These are phyloP conservation scores for Pseudocercospora fijiensis DNA, from an alignment of 2,329 filamentous ascomycete genomes.

Conservation along the genomic window DNA sequence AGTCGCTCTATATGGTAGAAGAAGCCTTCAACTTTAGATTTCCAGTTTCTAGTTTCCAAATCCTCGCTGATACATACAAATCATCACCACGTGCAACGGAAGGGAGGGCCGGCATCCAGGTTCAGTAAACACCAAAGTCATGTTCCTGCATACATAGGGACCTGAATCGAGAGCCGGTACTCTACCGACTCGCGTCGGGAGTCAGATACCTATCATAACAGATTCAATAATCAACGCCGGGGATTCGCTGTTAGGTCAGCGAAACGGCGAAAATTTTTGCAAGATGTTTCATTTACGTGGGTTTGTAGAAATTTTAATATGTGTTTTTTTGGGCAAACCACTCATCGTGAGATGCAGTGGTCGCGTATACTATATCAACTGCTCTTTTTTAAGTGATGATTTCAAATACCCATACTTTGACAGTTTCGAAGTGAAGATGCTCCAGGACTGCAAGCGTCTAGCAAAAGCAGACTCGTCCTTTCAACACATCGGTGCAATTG, in stretches of 20 bases:
- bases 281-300: neutral
- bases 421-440: neutral
- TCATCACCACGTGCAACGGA: neutral
- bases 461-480: conserved; percentile 18
- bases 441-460: conserved; percentile 23
- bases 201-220: neutral
- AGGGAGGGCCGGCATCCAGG: neutral
- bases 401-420: neutral
- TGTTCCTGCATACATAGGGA: neutral
- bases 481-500: conserved; percentile 17
- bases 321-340: neutral
- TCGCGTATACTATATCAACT: neutral
- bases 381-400: neutral
- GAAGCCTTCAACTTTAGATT: too few species aligned
- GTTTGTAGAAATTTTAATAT: neutral
- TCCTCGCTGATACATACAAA: neutral
- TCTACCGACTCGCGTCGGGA: too few species aligned
- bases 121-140: neutral
- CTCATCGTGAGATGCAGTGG: neutral
- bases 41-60: neutral
- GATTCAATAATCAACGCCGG: neutral
- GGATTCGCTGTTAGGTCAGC: neutral
- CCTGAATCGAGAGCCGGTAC: neutral
- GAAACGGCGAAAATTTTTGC: neutral
- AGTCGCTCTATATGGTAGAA: too few species aligned